These are phyloP conservation scores for Gnomoniopsis smithogilvyi DNA, from an alignment of 2,329 filamentous ascomycete species.

Conservation along the genomic window DNA sequence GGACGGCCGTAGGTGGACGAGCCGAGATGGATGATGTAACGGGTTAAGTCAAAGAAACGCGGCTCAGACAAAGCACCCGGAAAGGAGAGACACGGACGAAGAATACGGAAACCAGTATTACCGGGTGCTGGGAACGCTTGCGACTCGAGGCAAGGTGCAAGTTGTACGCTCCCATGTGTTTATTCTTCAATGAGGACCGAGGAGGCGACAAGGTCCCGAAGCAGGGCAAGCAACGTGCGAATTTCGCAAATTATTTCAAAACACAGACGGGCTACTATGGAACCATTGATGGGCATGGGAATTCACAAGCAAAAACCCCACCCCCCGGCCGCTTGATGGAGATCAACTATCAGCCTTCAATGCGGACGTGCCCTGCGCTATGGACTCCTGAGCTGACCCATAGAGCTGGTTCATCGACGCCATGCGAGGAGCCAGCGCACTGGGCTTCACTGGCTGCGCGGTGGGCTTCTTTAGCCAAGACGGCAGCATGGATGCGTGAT, in stretches of 20 bases:
- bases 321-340: no score
- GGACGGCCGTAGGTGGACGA: neutral
- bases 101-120: neutral
- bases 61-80: neutral
- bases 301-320: neutral
- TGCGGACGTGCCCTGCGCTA: neutral
- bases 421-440: neutral
- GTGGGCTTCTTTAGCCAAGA: neutral
- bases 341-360: neutral
- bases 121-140: neutral
- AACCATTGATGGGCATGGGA: no score
- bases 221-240: neutral
- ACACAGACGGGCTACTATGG: slow-evolving; percentile 1
- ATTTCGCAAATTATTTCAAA: slow-evolving; percentile 9
- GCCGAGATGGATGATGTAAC: neutral
- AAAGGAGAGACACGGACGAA: neutral
- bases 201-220: neutral
- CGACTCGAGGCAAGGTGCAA: neutral
- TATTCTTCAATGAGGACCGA: neutral
- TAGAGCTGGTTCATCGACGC: neutral
- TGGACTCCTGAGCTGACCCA: neutral
- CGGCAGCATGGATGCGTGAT: no score
- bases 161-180: neutral
- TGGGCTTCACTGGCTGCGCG: neutral
- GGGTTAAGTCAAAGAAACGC: neutral